Base-by-base conservation (phyloP, 192 early-diverging fungal genomes). In the Thamnidium elegans region DNA sequence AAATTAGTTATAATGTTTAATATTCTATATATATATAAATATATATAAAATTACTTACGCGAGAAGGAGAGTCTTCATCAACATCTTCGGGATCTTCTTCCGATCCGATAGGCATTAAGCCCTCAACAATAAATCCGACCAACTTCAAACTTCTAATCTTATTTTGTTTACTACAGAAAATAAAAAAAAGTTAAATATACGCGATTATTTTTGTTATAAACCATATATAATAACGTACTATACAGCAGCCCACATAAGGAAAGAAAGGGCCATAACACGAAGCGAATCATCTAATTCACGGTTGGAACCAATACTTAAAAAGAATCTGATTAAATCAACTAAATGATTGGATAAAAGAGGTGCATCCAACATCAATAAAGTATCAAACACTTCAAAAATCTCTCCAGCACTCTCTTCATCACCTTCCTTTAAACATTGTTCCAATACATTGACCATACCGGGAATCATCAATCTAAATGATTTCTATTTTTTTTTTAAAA, bases 361-460 rank as follows among this genome's bases (percentile, higher is more conserved):
- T 11, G 87, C 68, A 68, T 95, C 94, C 56, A 91, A 78, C 55
- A 89, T 70, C 26, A 96, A 75, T 56, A 96, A 76, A 13, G 77
- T 79, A 73, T 94, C 89, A 71, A 96, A 89, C n/a, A 96, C 89
- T 67, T 93, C 93, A 66, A 94, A 94, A 62, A 90, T 88, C 58
- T 87, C 82, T 43, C 78, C 80, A 14, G 88, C 86, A 43, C 78
- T 85, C 15, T 91, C 88, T 69, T 92, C 92, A 65, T 96, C 90
- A 32, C 75, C 78, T 4, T 78, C 75, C 46, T 69, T 84, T 30
- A 96, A 67, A 64, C 90, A 90, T 63, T 90, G 85, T 68, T 91
- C 85, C 58, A 96, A 72, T 0, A 95, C 90, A 47, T 79, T 83
- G 58, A 94, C 90, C 90, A 95, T 96, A 32, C 77, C 64, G 8